phyloP scores from a whole-genome alignment of 495 filamentous ascomycete genomes.

The Rhypophila decipiens region DNA sequence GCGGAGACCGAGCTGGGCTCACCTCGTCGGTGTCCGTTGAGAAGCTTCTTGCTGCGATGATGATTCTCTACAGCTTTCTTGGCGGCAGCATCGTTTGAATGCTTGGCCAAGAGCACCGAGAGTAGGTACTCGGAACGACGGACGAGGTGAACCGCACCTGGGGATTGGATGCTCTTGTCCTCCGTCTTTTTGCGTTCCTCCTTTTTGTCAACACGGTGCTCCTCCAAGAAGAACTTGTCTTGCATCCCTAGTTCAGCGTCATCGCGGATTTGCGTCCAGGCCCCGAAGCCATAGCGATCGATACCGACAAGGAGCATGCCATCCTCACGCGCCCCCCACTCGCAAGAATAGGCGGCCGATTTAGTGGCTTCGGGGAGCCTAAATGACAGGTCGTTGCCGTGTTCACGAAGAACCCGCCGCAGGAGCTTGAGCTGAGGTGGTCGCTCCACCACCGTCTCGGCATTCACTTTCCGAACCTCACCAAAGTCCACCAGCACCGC shows the following conservation, averaged over 20 bases:
- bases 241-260: slow-evolving; percentile 78
- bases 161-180: slow-evolving; percentile 76
- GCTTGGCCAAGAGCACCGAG: slow-evolving; percentile 75
- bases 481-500: slow-evolving; percentile 90
- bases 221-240: slow-evolving; percentile 95
- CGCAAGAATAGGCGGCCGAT: slow-evolving; percentile 72
- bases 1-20: slow-evolving; percentile 49
- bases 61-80: slow-evolving; percentile 82
- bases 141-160: slow-evolving; percentile 92
- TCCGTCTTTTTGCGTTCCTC: slow-evolving; percentile 78
- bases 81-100: slow-evolving; percentile 64
- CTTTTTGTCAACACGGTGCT: slow-evolving; percentile 96
- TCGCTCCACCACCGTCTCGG: slow-evolving; percentile 85
- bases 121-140: slow-evolving; percentile 91
- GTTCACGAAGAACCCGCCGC: slow-evolving; percentile 58
- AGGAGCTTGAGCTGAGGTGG: slow-evolving; percentile 82
- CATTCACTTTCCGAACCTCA: slow-evolving; percentile 88
- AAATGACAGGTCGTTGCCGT: slow-evolving; percentile 65
- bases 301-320: slow-evolving; percentile 96
- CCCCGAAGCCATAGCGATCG: slow-evolving; percentile 84
- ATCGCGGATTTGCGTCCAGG: slow-evolving; percentile 88
- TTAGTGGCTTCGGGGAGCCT: slow-evolving; percentile 88
- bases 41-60: slow-evolving; percentile 76
- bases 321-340: slow-evolving; percentile 89
- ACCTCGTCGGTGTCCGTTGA: slow-evolving; percentile 46